Conservation (phyloP, 176 grass and related monocot species). For the Stipa capillata region DNA sequence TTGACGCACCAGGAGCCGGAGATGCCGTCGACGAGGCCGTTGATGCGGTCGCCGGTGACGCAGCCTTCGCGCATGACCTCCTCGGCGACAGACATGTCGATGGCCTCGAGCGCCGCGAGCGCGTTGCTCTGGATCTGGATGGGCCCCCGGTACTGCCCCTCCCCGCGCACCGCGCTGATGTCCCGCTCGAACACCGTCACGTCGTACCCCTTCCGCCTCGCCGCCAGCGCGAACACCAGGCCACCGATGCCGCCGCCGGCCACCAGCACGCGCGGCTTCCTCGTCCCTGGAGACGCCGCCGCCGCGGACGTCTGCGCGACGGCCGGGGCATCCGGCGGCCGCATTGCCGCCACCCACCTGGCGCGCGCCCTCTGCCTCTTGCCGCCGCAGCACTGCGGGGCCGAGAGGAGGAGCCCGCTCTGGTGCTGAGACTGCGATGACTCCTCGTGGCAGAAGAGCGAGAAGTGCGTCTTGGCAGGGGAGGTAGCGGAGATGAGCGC, state of each 20-base stretch:
- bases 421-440: neutral
- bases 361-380: neutral
- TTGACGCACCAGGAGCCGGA: slow-evolving; percentile 64
- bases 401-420: neutral
- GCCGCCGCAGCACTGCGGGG: neutral
- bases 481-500: slow-evolving; percentile 38
- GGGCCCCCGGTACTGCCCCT: slow-evolving; percentile 90
- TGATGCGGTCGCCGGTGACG: slow-evolving; percentile 94
- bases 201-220: slow-evolving; percentile 81
- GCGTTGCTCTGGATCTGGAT: slow-evolving; percentile 99
- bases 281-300: neutral
- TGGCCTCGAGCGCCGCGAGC: slow-evolving; percentile 77
- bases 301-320: neutral
- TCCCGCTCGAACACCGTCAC: slow-evolving; percentile 96
- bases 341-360: slow-evolving; percentile 2
- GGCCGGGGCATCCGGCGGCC: neutral
- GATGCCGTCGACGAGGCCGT: slow-evolving; percentile 92
- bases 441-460: slow-evolving; percentile 32
- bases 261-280: slow-evolving; percentile 64
- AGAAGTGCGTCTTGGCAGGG: slow-evolving; percentile 30
- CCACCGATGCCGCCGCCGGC: slow-evolving; percentile 89
- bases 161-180: slow-evolving; percentile 77
- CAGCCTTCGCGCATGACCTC: slow-evolving; percentile 77
- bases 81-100: slow-evolving; percentile 81
- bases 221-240: slow-evolving; percentile 76